phyloP scores from a whole-genome alignment of 2,329 filamentous ascomycete species.

The Penicillium sp. region DNA sequence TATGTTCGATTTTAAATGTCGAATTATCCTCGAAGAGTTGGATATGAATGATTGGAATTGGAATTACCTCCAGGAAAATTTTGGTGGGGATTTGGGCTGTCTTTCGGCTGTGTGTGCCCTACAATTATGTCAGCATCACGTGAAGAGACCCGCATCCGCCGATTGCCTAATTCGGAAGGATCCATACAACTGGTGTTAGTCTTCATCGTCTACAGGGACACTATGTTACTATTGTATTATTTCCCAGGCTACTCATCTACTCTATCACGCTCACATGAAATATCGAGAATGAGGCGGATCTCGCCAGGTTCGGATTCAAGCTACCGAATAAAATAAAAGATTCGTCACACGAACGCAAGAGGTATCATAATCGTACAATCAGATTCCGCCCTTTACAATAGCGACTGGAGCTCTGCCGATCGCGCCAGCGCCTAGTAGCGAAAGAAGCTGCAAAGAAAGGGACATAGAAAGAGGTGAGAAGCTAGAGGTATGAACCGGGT shows the following conservation, averaged over 20 bases:
- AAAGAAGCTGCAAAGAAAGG: slow-evolving; percentile 28
- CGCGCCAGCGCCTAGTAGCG: slow-evolving; percentile 23
- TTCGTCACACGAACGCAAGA: slow-evolving; percentile 39
- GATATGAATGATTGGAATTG: slow-evolving; percentile 33
- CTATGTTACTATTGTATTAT: neutral
- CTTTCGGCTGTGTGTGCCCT: slow-evolving; percentile 42
- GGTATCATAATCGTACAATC: slow-evolving; percentile 51
- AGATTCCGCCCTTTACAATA: slow-evolving; percentile 40
- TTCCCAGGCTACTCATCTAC: neutral
- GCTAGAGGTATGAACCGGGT: slow-evolving; percentile 48
- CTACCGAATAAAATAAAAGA: slow-evolving; percentile 21
- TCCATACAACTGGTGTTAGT: neutral
- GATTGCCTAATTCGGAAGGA: neutral
- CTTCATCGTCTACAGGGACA: neutral
- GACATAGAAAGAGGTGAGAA: slow-evolving; percentile 4
- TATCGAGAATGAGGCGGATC: neutral
- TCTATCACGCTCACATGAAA: neutral
- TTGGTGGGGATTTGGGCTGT: slow-evolving; percentile 29
- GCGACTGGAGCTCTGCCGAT: slow-evolving; percentile 26
- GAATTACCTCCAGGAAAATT: slow-evolving; percentile 26
- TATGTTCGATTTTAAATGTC: slow-evolving; percentile 48
- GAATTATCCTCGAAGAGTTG: slow-evolving; percentile 59
- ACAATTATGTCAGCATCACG: slow-evolving; percentile 32
- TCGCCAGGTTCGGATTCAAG: slow-evolving; percentile 1
- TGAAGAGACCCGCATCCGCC: slow-evolving; percentile 6